phyloP scores from a whole-genome alignment of 169 alveolate genomes.

The Plasmodium cynomolgi region DNA sequence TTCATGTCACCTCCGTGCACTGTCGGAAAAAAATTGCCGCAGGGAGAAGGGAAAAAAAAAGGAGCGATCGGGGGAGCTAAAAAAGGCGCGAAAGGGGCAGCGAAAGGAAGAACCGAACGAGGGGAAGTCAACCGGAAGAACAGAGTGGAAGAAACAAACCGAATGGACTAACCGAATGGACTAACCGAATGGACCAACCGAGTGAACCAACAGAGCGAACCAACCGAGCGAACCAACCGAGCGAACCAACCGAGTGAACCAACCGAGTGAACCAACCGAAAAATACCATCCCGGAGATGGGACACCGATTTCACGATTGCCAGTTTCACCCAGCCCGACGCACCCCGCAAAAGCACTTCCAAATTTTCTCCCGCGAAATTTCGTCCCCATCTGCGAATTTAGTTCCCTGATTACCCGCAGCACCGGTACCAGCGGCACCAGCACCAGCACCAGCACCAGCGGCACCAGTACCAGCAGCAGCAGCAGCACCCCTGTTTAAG shows the following conservation, averaged over 20 bases:
- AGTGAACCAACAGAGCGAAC: no score
- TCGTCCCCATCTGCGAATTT: background rate
- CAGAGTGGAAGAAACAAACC: no score
- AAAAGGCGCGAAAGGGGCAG: background rate
- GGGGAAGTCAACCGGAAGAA: background rate
- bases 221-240: background rate
- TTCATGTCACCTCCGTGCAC: background rate
- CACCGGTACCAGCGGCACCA: no score
- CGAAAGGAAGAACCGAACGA: background rate
- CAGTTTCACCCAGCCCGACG: background rate
- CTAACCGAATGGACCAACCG: no score
- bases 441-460: no score
- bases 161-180: no score
- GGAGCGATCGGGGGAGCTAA: background rate
- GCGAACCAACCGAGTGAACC: background rate
- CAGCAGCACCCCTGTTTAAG: background rate
- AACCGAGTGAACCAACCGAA: background rate
- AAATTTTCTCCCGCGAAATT: background rate
- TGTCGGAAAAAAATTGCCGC: background rate
- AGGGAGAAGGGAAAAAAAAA: background rate
- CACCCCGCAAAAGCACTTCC: background rate
- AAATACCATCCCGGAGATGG: background rate
- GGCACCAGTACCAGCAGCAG: no score
- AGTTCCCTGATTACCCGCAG: background rate
- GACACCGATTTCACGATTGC: background rate